phyloP scores from a whole-genome alignment of 2,329 filamentous ascomycete species.

The Diaporthe helianthi region DNA sequence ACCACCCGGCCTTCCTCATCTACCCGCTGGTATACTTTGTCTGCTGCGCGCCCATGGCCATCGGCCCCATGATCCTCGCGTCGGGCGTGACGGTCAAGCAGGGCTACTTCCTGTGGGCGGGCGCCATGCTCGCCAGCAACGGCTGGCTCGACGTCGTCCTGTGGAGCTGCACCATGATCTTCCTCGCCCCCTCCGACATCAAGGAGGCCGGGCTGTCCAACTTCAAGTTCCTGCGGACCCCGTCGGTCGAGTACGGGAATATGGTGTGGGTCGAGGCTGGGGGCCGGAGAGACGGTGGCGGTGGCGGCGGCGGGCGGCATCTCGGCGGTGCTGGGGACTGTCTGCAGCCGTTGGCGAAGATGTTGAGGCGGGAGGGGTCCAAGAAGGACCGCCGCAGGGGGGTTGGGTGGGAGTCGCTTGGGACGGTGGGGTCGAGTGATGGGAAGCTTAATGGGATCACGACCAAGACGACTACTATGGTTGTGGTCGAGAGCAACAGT shows the following conservation, averaged over 20 bases:
- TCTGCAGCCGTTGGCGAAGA: background rate
- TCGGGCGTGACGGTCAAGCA: background rate
- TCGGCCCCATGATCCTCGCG: conserved; percentile 20
- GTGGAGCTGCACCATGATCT: conserved; percentile 30
- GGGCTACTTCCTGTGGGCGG: conserved; percentile 26
- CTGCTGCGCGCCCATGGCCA: conserved; percentile 26
- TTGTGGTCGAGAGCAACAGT: conserved; percentile 6
- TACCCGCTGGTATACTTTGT: conserved; percentile 22
- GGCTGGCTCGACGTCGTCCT: conserved; percentile 26
- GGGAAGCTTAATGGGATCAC: background rate
- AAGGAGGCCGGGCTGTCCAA: conserved; percentile 13
- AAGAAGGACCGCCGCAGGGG: background rate
- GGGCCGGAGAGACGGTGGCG: background rate
- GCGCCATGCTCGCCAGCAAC: conserved; percentile 30
- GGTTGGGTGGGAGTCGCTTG: background rate
- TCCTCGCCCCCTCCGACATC: conserved; percentile 21
- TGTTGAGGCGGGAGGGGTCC: background rate
- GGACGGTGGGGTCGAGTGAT: background rate
- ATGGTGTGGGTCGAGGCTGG: conserved; percentile 28
- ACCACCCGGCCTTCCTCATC: conserved; percentile 28
- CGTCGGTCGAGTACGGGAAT: conserved; percentile 23
- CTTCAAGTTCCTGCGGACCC: conserved; percentile 20
- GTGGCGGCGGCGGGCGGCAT: background rate
- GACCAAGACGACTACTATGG: background rate
- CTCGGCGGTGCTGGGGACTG: background rate